A percentile compares a stretch with the other conserved stretches of the same genome.
Conservation (phyloP, 2,329 filamentous ascomycete genomes). For the Clonostachys rosea region DNA sequence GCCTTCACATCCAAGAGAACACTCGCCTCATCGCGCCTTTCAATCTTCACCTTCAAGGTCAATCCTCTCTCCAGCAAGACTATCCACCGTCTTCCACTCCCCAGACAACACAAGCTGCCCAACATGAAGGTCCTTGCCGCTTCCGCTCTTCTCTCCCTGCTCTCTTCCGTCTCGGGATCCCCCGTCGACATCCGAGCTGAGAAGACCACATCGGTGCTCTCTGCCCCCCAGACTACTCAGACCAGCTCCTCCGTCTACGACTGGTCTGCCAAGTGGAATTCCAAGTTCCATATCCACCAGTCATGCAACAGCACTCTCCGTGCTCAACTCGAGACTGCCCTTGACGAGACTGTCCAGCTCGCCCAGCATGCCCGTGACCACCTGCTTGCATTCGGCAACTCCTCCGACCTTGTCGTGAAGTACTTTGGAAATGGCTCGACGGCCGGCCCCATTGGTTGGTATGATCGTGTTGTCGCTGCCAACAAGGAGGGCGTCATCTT, state of each 20-base stretch:
- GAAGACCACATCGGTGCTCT: constrained; percentile 11
- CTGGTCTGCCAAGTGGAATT: constrained; percentile 24
- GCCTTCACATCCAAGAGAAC: not conserved
- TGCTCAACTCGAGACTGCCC: constrained; percentile 46
- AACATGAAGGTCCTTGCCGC: constrained; percentile 5
- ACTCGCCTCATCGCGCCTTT: not conserved
- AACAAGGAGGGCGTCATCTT: constrained; percentile 55
- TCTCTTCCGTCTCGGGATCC: constrained; percentile 16
- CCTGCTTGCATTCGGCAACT: constrained; percentile 50
- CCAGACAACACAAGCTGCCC: not conserved
- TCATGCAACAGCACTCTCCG: constrained; percentile 63
- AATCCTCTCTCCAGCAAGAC: not conserved
- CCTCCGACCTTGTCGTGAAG: constrained; percentile 55
- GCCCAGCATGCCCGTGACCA: constrained; percentile 60
- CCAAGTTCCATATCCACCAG: constrained; percentile 48
- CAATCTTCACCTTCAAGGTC: not conserved
- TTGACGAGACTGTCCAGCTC: constrained; percentile 54
- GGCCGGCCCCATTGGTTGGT: constrained; percentile 56
- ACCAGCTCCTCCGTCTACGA: constrained; percentile 16
- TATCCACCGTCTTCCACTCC: not conserved
- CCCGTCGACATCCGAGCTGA: constrained; percentile 15
- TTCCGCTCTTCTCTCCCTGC: constrained; percentile 12
- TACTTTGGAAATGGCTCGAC: constrained; percentile 62
- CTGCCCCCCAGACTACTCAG: not conserved
- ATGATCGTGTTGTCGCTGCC: constrained; percentile 52